phyloP scores from a whole-genome alignment of 2,329 filamentous ascomycete species.

The Xylaria sp. region DNA sequence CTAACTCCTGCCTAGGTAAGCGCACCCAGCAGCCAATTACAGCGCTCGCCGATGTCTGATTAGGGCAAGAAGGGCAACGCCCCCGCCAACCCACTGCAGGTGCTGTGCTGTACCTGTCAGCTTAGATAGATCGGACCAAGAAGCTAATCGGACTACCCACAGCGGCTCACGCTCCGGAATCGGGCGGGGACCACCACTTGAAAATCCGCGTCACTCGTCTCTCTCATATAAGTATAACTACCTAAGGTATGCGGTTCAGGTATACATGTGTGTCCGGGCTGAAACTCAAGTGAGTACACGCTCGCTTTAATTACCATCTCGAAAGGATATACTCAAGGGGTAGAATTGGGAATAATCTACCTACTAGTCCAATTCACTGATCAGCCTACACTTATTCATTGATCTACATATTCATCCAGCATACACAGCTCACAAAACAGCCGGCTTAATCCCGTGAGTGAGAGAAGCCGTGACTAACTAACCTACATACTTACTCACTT shows the following conservation, averaged over 20 bases:
- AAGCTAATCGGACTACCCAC: constrained; percentile 15
- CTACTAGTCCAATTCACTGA: not conserved
- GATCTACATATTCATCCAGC: too few relatives aligned
- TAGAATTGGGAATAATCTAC: not conserved
- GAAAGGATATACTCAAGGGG: not conserved
- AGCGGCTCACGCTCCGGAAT: constrained; percentile 29
- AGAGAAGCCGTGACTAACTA: not conserved
- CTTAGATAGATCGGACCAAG: not conserved
- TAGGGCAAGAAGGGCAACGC: constrained; percentile 25
- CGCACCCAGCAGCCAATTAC: constrained; percentile 20
- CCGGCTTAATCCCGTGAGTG: constrained; percentile 5
- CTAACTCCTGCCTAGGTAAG: not conserved
- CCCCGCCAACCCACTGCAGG: not conserved
- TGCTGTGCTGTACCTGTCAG: not conserved
- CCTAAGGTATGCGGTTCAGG: not conserved
- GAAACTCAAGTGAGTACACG: not conserved
- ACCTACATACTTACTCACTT: too few relatives aligned
- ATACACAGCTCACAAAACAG: not conserved
- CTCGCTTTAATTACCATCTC: not conserved
- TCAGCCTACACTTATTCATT: too few relatives aligned
- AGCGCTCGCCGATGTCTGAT: constrained; percentile 20
- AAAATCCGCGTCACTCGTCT: constrained; percentile 26
- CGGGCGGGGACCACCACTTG: constrained; percentile 24
- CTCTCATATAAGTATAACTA: constrained; percentile 1
- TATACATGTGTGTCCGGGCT: not conserved